phyloP scores from a whole-genome alignment of 768 basidiomycete species.

The Trametes cingulata region DNA sequence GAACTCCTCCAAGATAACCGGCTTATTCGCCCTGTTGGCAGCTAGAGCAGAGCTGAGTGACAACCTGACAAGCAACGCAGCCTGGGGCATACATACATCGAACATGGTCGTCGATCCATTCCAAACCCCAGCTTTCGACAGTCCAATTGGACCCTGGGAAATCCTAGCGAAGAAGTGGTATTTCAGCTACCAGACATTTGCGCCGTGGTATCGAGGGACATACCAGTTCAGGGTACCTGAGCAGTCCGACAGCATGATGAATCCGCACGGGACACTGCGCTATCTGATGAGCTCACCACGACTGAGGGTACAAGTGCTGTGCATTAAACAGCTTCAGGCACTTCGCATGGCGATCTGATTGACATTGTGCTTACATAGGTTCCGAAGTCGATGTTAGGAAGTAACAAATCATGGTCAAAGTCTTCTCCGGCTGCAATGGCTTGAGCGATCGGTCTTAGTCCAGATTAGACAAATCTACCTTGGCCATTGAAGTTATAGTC shows the following conservation, averaged over 20 bases:
- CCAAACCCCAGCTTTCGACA: conserved; percentile 35
- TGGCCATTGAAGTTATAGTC: conserved; percentile 62
- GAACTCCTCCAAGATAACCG: conserved; percentile 36
- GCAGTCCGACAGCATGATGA: no score
- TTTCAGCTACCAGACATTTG: not conserved
- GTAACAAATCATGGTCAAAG: conserved; percentile 47
- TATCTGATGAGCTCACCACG: conserved; percentile 18
- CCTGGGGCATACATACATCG: conserved; percentile 30
- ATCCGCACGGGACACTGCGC: not conserved
- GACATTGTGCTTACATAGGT: conserved; percentile 46
- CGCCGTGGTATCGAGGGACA: not conserved
- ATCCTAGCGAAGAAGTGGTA: conserved; percentile 38
- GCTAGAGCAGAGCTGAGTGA: conserved; percentile 33
- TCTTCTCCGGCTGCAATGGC: conserved; percentile 49
- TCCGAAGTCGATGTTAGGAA: conserved; percentile 57
- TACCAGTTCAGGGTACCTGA: conserved; percentile 35
- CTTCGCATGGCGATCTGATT: not conserved
- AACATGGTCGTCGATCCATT: conserved; percentile 35
- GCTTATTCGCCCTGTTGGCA: conserved; percentile 42
- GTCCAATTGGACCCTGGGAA: conserved; percentile 51
- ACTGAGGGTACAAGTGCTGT: conserved; percentile 28
- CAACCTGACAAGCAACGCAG: not conserved
- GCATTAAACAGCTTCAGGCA: not conserved
- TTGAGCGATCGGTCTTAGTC: not conserved
- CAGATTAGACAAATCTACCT: conserved; percentile 32